These are phyloP conservation scores for Lumnitzera racemosa DNA, from an alignment of 345 rosid genomes.

Conservation along the genomic window DNA sequence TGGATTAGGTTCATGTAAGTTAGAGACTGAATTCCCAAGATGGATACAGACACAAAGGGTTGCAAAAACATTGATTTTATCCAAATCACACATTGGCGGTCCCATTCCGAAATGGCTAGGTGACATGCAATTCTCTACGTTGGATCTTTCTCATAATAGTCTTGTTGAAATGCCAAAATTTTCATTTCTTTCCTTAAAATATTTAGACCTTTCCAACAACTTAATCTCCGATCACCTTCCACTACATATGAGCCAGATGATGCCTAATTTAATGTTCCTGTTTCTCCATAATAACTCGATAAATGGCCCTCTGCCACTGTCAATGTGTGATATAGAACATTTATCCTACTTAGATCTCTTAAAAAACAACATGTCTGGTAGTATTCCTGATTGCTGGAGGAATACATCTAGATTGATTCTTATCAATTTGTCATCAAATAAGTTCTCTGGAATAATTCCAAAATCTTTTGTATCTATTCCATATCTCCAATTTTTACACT, in stretches of 20 bases:
- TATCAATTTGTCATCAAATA: conserved; percentile 4
- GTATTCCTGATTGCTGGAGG: conserved; percentile 6
- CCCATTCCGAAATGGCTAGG: conserved; percentile 3
- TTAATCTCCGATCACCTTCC: too few relatives aligned
- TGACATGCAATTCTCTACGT: background rate
- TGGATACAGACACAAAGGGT: background rate
- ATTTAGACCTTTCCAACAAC: too few relatives aligned
- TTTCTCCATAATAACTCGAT: background rate
- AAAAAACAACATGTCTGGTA: too few relatives aligned
- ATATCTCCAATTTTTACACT: rapidly evolving
- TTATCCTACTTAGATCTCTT: background rate
- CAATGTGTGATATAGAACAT: background rate
- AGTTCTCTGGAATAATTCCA: conserved; percentile 1
- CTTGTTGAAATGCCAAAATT: too few relatives aligned
- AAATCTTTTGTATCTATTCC: background rate
- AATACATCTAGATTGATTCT: rapidly evolving
- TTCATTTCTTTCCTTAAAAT: too few relatives aligned
- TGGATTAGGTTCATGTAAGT: background rate
- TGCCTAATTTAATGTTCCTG: background rate
- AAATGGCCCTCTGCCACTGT: conserved; percentile 2
- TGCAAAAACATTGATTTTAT: background rate
- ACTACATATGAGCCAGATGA: background rate
- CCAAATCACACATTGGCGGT: background rate
- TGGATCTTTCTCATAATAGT: too few relatives aligned
- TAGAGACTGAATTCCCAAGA: background rate